Percentiles rank a stretch among this genome's conserved stretches.
These are phyloP conservation scores for Colletotrichum simmondsii DNA, from an alignment of 2,329 filamentous ascomycete genomes.

Conservation along the genomic window DNA sequence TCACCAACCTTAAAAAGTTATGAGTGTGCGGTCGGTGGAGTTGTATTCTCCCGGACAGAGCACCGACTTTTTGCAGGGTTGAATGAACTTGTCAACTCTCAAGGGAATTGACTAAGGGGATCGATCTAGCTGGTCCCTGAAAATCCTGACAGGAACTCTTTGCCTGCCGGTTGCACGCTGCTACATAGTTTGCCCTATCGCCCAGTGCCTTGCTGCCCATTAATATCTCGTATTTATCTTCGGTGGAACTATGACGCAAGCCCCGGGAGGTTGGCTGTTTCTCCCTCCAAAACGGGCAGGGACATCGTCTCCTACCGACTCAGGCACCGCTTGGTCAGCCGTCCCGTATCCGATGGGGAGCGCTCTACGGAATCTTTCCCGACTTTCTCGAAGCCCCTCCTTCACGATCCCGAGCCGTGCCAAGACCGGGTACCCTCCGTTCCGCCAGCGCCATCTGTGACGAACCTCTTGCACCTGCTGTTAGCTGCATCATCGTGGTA, in stretches of 20 bases:
- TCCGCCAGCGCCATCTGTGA: conserved; percentile 15
- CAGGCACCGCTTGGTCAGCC: conserved; percentile 1
- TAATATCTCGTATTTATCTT: neutral
- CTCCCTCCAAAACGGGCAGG: conserved; percentile 1
- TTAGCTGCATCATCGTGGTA: conserved; percentile 1
- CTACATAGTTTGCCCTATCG: neutral
- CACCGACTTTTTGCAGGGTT: conserved; percentile 3
- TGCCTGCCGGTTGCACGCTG: conserved; percentile 1
- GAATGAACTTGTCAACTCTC: conserved; percentile 10
- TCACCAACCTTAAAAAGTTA: conserved; percentile 17
- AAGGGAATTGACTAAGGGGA: conserved; percentile 6
- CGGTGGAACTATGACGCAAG: conserved; percentile 21
- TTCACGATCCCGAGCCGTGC: neutral
- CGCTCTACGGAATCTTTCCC: neutral
- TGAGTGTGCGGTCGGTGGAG: neutral
- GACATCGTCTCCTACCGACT: conserved; percentile 22
- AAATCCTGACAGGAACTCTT: neutral
- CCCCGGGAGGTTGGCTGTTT: neutral
- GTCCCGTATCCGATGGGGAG: conserved; percentile 15
- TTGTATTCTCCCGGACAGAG: conserved; percentile 1
- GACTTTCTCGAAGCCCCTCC: conserved; percentile 28
- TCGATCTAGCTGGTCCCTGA: conserved; percentile 4
- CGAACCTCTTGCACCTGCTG: conserved; percentile 23
- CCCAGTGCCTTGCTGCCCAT: neutral
- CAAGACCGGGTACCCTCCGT: conserved; percentile 24